Evolutionary conservation across 352 stramenopile species (phyloP), one percentile per base, ranked within the genome.

Genomic region (Globisporangium lucens): DNA sequence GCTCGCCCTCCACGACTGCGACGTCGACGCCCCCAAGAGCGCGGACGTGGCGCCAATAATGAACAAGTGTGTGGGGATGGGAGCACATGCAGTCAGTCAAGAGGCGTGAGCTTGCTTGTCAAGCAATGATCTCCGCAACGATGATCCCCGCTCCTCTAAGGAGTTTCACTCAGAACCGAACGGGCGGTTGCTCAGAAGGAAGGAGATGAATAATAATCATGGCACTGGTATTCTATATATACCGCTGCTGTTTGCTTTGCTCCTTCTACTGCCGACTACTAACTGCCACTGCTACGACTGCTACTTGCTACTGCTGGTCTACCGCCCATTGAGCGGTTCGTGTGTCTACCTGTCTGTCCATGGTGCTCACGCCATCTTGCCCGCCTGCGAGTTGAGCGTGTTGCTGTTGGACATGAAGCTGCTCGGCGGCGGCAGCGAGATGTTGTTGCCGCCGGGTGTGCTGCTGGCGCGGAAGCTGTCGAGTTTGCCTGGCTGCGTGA

Each of bases 401-500:
- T 36, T 33, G 57, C 55, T 78, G 55, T 81, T 72, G 17, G 82
- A 70, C 47, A 89, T 76, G 67, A 89, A 89, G 72, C 66, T 79
- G 43, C 72, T 84, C 13, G 79, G 79, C 38, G 81, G 79, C 53
- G 85, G 73, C 17, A 69, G 47, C 27, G 41, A 64, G 66, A 56
- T 75, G 30, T 59, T 59, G 17, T 59, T 59, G 71, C 61, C 79
- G 66, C 24, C 51, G 22, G 80, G 51, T 12, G 74, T 66, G 61
- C 75, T 85, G 22, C 75, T 77, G 20, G 74, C 75, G 17, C 81
- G 79, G 73, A 83, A 90, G 29, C 79, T 79, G 51, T 90, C 82
- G 4, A 90, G 71, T 41, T 91, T 93, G 63, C 78, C 74, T 0
- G 81, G 79, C 65, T 80, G 74, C 43, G 87, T 93, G 55, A 93